These are phyloP conservation scores for Populus hybrid DNA, from an alignment of 441 rosid species.

Conservation along the genomic window DNA sequence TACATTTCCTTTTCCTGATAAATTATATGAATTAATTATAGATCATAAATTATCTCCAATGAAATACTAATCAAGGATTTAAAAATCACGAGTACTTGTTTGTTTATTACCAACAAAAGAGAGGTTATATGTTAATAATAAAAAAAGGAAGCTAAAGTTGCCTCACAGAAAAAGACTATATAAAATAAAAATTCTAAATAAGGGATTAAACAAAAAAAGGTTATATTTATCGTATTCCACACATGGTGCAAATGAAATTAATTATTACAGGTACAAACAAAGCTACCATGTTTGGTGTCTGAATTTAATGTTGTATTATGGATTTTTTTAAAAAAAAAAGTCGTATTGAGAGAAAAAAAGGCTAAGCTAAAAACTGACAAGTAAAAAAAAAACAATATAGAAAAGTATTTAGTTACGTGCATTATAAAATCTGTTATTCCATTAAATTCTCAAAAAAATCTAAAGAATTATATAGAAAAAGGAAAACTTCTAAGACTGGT, in stretches of 20 bases:
- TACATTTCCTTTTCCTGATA: no score
- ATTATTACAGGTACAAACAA: background rate
- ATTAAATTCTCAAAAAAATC: no score
- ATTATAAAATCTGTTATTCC: no score
- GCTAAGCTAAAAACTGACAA: no score
- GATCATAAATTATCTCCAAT: background rate
- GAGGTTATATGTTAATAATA: background rate
- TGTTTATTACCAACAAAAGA: background rate
- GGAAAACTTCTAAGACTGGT: no score
- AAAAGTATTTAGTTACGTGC: no score
- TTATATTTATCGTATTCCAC: no score
- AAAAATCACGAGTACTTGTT: background rate
- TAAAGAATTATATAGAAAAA: no score
- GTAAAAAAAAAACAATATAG: no score
- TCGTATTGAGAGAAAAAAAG: no score
- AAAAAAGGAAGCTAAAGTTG: background rate
- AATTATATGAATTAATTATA: background rate
- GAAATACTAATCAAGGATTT: background rate
- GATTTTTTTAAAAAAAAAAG: no score
- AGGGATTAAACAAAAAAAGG: background rate
- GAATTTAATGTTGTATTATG: background rate
- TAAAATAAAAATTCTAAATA: background rate
- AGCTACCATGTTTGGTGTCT: background rate
- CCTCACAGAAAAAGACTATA: background rate
- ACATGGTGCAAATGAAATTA: background rate